Evolutionary conservation across 1,139 yeast species (phyloP).

Genomic region (Taiozyma sp.): DNA sequence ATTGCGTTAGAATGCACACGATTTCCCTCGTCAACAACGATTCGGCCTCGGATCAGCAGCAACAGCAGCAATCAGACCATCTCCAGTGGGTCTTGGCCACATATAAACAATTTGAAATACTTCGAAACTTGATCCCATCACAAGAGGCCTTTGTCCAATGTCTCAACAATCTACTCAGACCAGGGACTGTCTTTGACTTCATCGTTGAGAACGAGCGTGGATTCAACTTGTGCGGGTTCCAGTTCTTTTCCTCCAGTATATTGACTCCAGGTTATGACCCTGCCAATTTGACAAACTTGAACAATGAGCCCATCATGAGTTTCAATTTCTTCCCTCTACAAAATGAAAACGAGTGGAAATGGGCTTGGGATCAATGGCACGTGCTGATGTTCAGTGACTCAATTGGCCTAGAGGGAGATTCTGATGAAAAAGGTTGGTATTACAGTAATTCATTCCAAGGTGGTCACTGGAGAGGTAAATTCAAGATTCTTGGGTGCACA

Average conservation of each 20-base stretch:
- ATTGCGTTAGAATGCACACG: background rate
- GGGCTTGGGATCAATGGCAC: constrained; percentile 63
- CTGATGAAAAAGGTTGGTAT: constrained; percentile 72
- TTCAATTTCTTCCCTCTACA: constrained; percentile 27
- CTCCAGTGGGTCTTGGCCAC: too few relatives aligned
- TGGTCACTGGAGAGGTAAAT: constrained; percentile 55
- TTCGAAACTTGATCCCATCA: background rate
- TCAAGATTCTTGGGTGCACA: constrained; percentile 39
- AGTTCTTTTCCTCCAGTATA: constrained; percentile 37
- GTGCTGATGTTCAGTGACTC: constrained; percentile 40
- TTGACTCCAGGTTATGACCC: constrained; percentile 29
- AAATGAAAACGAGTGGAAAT: constrained; percentile 51
- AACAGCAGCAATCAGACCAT: background rate
- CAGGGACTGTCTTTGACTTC: constrained; percentile 28
- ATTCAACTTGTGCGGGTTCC: constrained; percentile 46
- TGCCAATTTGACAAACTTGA: background rate
- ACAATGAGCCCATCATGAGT: background rate
- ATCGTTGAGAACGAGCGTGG: constrained; percentile 56
- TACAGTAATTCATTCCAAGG: constrained; percentile 49
- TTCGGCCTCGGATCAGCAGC: background rate
- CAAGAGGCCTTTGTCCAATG: background rate
- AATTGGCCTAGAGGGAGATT: constrained; percentile 32
- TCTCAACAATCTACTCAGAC: background rate
- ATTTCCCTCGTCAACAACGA: background rate
- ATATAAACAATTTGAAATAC: background rate